A percentile compares a stretch with the other conserved stretches of the same genome.
phyloP scores from a whole-genome alignment of 2,329 filamentous ascomycete genomes.

The Fusarium praegraminearum region DNA sequence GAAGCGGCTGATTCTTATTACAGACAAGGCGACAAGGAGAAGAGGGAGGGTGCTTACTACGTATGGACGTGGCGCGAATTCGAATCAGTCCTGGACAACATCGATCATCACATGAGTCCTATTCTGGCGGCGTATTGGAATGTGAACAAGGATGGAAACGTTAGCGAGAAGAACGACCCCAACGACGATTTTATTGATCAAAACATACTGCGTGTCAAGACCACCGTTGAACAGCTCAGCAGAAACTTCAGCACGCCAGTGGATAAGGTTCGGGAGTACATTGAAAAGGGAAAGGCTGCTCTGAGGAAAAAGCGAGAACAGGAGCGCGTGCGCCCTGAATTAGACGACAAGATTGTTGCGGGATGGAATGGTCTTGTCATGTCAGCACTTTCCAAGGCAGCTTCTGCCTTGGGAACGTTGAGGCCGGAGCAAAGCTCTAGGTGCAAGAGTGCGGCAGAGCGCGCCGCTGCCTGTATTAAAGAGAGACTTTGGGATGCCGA shows the following conservation, averaged over 20 bases:
- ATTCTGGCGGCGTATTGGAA: slow-evolving; percentile 88
- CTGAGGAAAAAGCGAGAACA: slow-evolving; percentile 78
- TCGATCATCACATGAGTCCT: slow-evolving; percentile 69
- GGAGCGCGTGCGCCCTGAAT: slow-evolving; percentile 78
- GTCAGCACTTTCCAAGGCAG: slow-evolving; percentile 80
- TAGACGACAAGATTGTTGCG: slow-evolving; percentile 90
- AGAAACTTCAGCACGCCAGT: slow-evolving; percentile 79
- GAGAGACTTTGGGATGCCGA: slow-evolving; percentile 76
- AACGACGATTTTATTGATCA: slow-evolving; percentile 96
- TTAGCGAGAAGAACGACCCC: slow-evolving; percentile 83
- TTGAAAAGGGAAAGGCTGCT: slow-evolving; percentile 74
- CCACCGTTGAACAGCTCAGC: slow-evolving; percentile 75
- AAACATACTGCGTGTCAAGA: slow-evolving; percentile 83
- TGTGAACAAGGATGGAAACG: slow-evolving; percentile 85
- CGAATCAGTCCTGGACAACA: slow-evolving; percentile 72
- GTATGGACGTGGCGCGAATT: slow-evolving; percentile 94
- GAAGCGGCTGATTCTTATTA: slow-evolving; percentile 91
- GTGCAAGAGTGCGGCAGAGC: slow-evolving; percentile 75
- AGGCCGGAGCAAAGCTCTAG: slow-evolving; percentile 67
- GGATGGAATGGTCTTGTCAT: slow-evolving; percentile 92
- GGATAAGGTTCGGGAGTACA: slow-evolving; percentile 74
- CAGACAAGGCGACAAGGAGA: slow-evolving; percentile 79
- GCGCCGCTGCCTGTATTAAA: slow-evolving; percentile 78
- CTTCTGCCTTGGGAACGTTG: slow-evolving; percentile 72
- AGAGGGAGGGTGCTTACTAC: slow-evolving; percentile 93